phyloP scores from a whole-genome alignment of 2,329 filamentous ascomycete genomes.

The Cladosporium sp. region DNA sequence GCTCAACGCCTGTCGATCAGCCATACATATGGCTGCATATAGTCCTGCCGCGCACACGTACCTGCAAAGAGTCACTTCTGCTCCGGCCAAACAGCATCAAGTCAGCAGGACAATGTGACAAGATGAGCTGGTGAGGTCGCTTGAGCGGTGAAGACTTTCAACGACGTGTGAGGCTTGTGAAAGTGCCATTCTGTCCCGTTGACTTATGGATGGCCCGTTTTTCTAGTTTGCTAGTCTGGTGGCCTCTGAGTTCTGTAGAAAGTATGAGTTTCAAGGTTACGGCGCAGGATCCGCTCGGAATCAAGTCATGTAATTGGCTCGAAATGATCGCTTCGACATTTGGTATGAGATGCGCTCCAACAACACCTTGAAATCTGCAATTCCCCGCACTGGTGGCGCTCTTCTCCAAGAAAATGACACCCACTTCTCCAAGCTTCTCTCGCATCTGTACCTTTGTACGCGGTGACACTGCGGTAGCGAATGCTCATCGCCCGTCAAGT shows the following conservation, averaged over 20 bases:
- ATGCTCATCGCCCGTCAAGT: slow-evolving; percentile 6
- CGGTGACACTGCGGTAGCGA: not conserved
- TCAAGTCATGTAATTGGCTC: not conserved
- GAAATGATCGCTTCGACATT: not conserved
- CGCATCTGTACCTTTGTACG: not conserved
- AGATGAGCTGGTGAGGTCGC: not conserved
- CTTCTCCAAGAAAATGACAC: not conserved
- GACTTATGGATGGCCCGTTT: not conserved
- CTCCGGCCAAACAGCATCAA: not conserved
- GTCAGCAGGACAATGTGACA: slow-evolving; percentile 8
- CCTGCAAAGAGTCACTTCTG: slow-evolving; percentile 2
- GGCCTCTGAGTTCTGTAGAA: not conserved
- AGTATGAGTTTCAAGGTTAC: not conserved
- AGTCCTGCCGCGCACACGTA: not conserved
- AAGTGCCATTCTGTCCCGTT: not conserved
- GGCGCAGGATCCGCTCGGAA: not conserved
- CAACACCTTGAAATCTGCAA: not conserved
- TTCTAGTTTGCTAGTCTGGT: too few relatives aligned
- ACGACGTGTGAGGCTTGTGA: not conserved
- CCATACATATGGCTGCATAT: not conserved
- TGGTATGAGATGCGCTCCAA: not conserved
- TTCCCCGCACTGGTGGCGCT: slow-evolving; percentile 9
- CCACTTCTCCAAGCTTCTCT: not conserved
- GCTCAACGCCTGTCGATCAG: slow-evolving; percentile 1
- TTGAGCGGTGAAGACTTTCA: not conserved